These are phyloP conservation scores for Colletotrichum tofieldiae DNA, from an alignment of 2,329 filamentous ascomycete species.

Conservation along the genomic window DNA sequence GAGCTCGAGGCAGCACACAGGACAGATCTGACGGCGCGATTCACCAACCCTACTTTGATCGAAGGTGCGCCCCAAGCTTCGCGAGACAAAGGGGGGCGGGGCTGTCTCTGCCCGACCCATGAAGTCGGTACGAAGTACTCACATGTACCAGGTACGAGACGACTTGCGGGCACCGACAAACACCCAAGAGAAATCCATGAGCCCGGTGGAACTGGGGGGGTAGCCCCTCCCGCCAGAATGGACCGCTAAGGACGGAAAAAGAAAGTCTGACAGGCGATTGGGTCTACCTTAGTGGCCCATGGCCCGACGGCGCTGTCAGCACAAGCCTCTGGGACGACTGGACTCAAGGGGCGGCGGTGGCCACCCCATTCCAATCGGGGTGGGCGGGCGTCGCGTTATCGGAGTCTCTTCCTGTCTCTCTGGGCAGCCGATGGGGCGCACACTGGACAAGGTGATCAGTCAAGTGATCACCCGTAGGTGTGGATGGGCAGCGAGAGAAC, in stretches of 20 bases:
- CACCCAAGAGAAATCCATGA: constrained; percentile 37
- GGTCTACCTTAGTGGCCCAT: constrained; percentile 36
- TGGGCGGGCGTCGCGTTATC: constrained; percentile 21
- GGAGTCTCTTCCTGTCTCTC: constrained; percentile 12
- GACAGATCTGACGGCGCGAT: constrained; percentile 10
- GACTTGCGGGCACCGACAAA: constrained; percentile 15
- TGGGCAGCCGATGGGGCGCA: constrained; percentile 30
- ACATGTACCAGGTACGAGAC: constrained; percentile 24
- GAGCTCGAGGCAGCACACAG: constrained; percentile 10
- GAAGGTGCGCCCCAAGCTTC: constrained; percentile 16
- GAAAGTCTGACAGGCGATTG: constrained; percentile 43
- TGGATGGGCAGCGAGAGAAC: constrained; percentile 36
- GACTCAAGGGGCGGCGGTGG: constrained; percentile 27
- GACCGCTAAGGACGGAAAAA: constrained; percentile 45
- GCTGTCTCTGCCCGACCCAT: constrained; percentile 43
- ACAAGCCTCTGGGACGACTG: constrained; percentile 35
- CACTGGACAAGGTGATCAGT: constrained; percentile 32
- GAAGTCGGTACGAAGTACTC: constrained; percentile 38
- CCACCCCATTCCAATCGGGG: constrained; percentile 15
- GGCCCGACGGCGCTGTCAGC: constrained; percentile 36
- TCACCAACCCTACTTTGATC: constrained; percentile 7
- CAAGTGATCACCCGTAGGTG: constrained; percentile 40
- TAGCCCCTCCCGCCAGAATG: constrained; percentile 43
- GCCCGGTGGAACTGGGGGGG: constrained; percentile 37
- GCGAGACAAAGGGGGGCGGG: constrained; percentile 39